These are phyloP conservation scores for Garcia nutans DNA, from an alignment of 345 rosid genomes.

Conservation along the genomic window DNA sequence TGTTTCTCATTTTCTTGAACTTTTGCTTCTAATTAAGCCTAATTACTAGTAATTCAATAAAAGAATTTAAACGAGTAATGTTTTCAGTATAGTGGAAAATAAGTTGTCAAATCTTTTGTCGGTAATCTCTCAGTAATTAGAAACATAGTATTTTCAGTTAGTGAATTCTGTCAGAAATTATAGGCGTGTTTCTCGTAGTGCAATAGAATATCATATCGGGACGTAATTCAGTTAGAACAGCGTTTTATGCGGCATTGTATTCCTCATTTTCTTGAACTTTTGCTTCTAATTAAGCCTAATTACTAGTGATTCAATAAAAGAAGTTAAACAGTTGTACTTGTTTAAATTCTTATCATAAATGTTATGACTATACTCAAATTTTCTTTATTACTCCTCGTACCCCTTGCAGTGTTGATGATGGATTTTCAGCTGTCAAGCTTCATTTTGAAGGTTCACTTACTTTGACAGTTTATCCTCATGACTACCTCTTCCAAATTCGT, in stretches of 20 bases:
- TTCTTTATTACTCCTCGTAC: constrained; percentile 10
- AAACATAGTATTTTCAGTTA: too few species aligned
- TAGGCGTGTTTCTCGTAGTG: too few species aligned
- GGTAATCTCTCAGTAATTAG: too few species aligned
- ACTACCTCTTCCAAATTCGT: constrained; percentile 57
- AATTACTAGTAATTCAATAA: background rate
- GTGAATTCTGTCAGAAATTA: too few species aligned
- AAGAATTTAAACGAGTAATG: too few species aligned
- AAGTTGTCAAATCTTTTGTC: too few species aligned
- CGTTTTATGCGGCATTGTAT: background rate
- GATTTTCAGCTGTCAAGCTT: constrained; percentile 67
- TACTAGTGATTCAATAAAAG: background rate
- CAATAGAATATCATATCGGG: too few species aligned
- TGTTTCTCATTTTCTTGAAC: background rate
- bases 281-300: background rate
- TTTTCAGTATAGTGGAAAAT: too few species aligned
- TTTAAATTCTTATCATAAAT: background rate
- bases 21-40: background rate
- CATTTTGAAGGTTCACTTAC: constrained; percentile 59
- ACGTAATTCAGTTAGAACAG: too few species aligned
- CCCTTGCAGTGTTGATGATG: constrained; percentile 59
- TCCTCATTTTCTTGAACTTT: background rate
- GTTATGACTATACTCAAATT: background rate
- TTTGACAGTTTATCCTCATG: constrained; percentile 59
- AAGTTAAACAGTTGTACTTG: too few species aligned